These are phyloP conservation scores for Penicillium roqueforti DNA, from an alignment of 495 filamentous ascomycete species.

Conservation along the genomic window DNA sequence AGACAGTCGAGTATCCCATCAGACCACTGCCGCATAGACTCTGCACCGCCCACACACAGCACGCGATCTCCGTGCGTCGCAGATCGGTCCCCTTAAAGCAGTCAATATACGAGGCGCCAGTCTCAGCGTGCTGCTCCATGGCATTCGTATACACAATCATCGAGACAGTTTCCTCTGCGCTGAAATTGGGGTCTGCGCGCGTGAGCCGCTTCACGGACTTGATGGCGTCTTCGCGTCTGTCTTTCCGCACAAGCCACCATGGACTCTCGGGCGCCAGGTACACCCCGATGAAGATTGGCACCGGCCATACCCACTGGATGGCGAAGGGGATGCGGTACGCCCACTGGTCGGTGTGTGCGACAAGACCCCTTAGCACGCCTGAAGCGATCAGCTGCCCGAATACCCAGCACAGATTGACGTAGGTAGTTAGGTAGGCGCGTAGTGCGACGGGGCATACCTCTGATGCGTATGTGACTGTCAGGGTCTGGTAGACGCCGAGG, in stretches of 20 bases:
- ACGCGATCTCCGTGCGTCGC: conserved; percentile 70
- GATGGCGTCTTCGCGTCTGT: conserved; percentile 61
- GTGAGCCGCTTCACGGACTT: conserved; percentile 60
- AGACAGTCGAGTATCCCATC: conserved; percentile 72
- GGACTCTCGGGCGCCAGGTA: conserved; percentile 70
- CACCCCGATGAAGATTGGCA: conserved; percentile 64
- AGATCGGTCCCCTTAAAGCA: conserved; percentile 70
- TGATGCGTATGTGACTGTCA: conserved; percentile 72
- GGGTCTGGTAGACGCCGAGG: conserved; percentile 75
- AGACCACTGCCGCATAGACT: conserved; percentile 70
- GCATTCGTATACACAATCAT: conserved; percentile 82
- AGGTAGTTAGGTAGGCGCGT: conserved; percentile 67
- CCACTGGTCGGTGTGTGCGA: conserved; percentile 53
- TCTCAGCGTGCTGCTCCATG: conserved; percentile 60
- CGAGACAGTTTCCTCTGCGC: conserved; percentile 66
- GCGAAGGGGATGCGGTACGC: conserved; percentile 63
- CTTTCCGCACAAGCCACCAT: conserved; percentile 76
- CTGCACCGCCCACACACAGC: conserved; percentile 76
- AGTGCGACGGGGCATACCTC: conserved; percentile 73
- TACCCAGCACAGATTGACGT: conserved; percentile 78
- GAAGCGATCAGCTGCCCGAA: conserved; percentile 67
- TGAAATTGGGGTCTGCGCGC: conserved; percentile 52
- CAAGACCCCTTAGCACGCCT: conserved; percentile 54
- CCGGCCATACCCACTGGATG: conserved; percentile 78
- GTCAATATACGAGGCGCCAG: conserved; percentile 60